Evolutionary conservation across 2,329 filamentous ascomycete genomes (phyloP).

Genomic region (Ophiostoma sp.): DNA sequence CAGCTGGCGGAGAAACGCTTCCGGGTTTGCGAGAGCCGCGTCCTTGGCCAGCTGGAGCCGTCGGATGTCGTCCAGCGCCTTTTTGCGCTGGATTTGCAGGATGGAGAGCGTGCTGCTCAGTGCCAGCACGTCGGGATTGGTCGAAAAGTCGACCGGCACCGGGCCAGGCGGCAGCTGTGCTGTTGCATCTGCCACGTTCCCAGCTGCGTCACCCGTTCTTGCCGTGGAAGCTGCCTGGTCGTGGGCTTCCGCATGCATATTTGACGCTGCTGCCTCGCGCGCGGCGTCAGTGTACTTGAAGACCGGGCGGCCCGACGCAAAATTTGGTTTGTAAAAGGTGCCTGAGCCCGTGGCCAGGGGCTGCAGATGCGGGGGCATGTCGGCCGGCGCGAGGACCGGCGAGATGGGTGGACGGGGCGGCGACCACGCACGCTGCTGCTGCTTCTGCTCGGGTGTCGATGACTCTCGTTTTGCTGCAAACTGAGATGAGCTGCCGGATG

Average conservation of each 20-base stretch:
- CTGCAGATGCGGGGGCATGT: conserved; percentile 34
- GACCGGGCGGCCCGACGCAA: conserved; percentile 23
- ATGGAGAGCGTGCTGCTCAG: conserved; percentile 79
- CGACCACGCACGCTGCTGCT: conserved; percentile 36
- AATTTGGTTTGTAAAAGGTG: conserved; percentile 26
- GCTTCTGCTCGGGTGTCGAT: neutral
- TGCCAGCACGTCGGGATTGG: conserved; percentile 81
- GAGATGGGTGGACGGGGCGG: conserved; percentile 48
- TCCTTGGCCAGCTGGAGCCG: conserved; percentile 63
- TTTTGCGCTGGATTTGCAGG: conserved; percentile 76
- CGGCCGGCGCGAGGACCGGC: conserved; percentile 44
- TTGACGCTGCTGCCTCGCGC: conserved; percentile 16
- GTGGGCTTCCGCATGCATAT: neutral
- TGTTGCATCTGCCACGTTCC: neutral
- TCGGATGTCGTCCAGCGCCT: conserved; percentile 69
- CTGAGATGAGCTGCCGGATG: neutral
- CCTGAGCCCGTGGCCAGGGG: conserved; percentile 33
- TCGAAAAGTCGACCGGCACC: conserved; percentile 51
- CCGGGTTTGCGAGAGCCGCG: conserved; percentile 64
- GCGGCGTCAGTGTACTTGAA: conserved; percentile 24
- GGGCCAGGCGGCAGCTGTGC: conserved; percentile 41
- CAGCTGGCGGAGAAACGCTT: conserved; percentile 65
- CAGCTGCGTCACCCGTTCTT: neutral
- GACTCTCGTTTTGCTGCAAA: neutral
- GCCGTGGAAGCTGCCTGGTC: neutral